These are phyloP conservation scores for Pseudotsuga menziesii DNA, from an alignment of 75 land plant genomes.

Conservation along the genomic window DNA sequence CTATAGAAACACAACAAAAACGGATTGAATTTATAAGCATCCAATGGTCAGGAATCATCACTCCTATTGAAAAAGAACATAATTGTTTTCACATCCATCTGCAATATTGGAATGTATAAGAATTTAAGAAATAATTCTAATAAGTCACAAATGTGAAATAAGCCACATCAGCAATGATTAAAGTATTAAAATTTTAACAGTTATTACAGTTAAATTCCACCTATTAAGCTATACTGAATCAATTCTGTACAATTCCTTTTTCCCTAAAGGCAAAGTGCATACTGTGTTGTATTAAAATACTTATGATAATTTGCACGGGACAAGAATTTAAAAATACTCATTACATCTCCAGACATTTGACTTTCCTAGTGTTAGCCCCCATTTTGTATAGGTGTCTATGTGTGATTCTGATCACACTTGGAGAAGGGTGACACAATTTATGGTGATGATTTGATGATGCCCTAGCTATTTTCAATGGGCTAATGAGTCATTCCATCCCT, in stretches of 20 bases:
- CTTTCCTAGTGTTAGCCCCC: not conserved
- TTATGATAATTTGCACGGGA: not conserved
- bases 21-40: not conserved
- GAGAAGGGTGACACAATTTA: too few relatives aligned
- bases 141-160: not conserved
- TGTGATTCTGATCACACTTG: too few relatives aligned
- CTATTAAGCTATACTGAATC: not conserved
- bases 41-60: not conserved
- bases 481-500: too few relatives aligned
- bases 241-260: not conserved
- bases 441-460: too few relatives aligned
- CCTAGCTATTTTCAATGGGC: too few relatives aligned
- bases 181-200: too few relatives aligned
- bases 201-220: not conserved
- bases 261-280: not conserved
- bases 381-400: too few relatives aligned
- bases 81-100: not conserved
- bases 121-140: not conserved
- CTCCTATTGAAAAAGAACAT: not conserved
- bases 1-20: constrained; percentile 25
- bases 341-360: not conserved
- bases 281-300: not conserved
- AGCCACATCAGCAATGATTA: not conserved
- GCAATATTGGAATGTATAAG: too few relatives aligned
- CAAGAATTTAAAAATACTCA: not conserved